Conservation (phyloP, 1,139 yeast genomes). For the Lodderomyces orthopsilosis region DNA sequence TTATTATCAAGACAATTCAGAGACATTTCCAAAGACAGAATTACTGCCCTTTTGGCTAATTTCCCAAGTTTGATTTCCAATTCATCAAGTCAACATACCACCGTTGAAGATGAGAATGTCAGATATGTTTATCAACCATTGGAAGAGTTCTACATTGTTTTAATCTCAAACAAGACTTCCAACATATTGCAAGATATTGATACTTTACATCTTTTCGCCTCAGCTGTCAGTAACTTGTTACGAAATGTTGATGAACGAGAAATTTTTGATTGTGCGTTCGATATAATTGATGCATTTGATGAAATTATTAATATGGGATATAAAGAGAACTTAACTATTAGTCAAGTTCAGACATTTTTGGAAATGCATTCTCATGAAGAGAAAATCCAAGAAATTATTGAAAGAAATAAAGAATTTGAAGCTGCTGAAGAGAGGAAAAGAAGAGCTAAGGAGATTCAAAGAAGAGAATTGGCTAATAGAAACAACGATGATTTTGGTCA, state of each 20-base stretch:
- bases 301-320: constrained; percentile 89
- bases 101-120: constrained; percentile 89
- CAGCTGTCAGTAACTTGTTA: constrained; percentile 73
- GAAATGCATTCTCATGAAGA: constrained; percentile 99
- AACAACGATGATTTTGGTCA: constrained; percentile 14
- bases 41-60: constrained; percentile 79
- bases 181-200: constrained; percentile 94
- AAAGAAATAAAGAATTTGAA: constrained; percentile 93
- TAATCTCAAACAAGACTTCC: constrained; percentile 87
- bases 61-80: constrained; percentile 80
- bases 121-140: constrained; percentile 95
- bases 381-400: constrained; percentile 96
- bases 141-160: constrained; percentile 88
- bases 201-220: constrained; percentile 82
- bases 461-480: constrained; percentile 75
- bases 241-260: constrained; percentile 79
- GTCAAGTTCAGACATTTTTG: constrained; percentile 85
- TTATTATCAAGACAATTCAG: constrained; percentile 89
- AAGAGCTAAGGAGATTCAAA: constrained; percentile 91
- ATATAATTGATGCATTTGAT: constrained; percentile 87
- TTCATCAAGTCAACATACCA: constrained; percentile 80
- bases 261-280: constrained; percentile 81
- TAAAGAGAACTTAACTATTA: constrained; percentile 78
- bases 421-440: constrained; percentile 97
- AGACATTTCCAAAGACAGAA: constrained; percentile 81